Base-by-base conservation (phyloP, 1,139 yeast genomes). In the Protomyces lactucae-debilis region DNA sequence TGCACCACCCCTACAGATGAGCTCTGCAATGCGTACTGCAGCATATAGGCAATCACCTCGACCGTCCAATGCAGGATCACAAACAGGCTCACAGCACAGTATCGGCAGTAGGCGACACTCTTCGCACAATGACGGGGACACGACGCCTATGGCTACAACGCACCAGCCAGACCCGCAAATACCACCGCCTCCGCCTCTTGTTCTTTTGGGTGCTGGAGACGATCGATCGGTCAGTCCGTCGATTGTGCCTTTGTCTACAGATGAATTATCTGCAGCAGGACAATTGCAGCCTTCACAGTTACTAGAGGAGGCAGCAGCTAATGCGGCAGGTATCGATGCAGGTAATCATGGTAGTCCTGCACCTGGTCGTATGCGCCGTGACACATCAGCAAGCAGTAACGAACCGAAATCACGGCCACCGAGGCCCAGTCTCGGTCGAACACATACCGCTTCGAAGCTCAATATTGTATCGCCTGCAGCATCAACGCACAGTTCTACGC, bases 381-480 rank as follows among this genome's bases (percentile, higher is more conserved):
- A 52, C 12, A 32, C 52, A 6, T 28, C 36, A 12, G 35, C 60
- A 23, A 43, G 18, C 18, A 18, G 48, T 18, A n/a, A 37, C 43
- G 43, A 37, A 12, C 16, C 43, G 3, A 37, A 14, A 12, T 10
- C 10, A 23, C 35, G 56, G 8, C 53, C 46, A 18, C 32, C 60
- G 5, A 36, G 59, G n/a, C 57, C 55, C 14, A 43, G 45, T 16
- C 43, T 52, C 10, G 54, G 40, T 14, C 37, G 64, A 32, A 43
- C 59, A 12, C 10, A 21, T 28, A 51, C 57, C 4, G 63, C 57
- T 6, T 64, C 59, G 3, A 60, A 57, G 23, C 23, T 61, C 28
- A 46, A 57, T 21, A 40, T 64, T 16, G 56, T 54, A 37, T n/a
- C 66, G 18, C 61, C 46, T 12, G 61, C 61, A 5, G 53, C 48